These are phyloP conservation scores for Mycoemilia scoparia DNA, from an alignment of 192 early-diverging fungal genomes.

Conservation along the genomic window DNA sequence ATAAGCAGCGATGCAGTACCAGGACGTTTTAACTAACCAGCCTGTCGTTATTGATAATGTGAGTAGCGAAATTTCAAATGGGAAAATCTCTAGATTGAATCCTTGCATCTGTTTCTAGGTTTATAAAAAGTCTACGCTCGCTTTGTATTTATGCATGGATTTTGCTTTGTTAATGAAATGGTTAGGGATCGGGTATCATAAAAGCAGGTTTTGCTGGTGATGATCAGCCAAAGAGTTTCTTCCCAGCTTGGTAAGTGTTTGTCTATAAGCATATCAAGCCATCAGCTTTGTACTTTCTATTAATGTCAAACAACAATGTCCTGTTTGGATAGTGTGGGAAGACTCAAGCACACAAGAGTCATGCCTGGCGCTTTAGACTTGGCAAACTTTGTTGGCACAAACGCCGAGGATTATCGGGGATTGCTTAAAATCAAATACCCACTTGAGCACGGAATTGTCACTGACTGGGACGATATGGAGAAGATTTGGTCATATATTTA, in stretches of 20 bases:
- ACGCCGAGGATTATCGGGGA: constrained; percentile 92
- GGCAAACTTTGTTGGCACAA: constrained; percentile 85
- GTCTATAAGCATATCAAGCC: constrained; percentile 36
- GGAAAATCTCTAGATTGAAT: not conserved
- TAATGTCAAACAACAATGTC: no score
- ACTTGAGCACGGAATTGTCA: constrained; percentile 92
- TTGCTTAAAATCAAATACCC: constrained; percentile 86
- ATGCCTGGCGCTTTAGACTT: constrained; percentile 98
- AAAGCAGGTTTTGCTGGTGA: constrained; percentile 98
- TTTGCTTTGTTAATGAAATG: constrained; percentile 1
- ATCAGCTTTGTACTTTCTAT: no score
- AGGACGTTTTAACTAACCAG: constrained; percentile 90
- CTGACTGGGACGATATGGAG: constrained; percentile 99
- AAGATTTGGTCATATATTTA: constrained; percentile 95
- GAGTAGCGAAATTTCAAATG: constrained; percentile 10
- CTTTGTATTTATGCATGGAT: not conserved
- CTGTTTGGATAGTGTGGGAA: constrained; percentile 57
- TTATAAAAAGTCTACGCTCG: no score
- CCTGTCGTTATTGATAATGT: constrained; percentile 99
- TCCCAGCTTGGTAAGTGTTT: no score
- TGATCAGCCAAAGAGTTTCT: constrained; percentile 90
- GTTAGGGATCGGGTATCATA: constrained; percentile 93
- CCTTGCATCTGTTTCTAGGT: no score
- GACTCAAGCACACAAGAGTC: constrained; percentile 88
- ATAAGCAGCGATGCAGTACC: constrained; percentile 63